phyloP scores from a whole-genome alignment of 257 asterid genomes.

The Datura wrightii region DNA sequence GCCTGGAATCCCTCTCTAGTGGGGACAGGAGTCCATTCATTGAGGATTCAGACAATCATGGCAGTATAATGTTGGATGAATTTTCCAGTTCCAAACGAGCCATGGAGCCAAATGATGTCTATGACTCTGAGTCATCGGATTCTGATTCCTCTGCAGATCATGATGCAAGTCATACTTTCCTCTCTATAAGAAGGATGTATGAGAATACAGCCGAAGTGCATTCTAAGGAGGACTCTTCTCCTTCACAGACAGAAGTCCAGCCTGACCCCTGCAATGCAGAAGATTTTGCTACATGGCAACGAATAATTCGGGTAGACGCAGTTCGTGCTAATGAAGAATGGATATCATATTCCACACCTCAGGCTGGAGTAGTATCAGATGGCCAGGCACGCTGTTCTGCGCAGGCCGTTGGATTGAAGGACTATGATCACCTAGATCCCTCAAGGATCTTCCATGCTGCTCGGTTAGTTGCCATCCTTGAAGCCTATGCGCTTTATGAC shows the following conservation, averaged over 20 bases:
- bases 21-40: conserved; percentile 42
- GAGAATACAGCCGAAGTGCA: conserved; percentile 45
- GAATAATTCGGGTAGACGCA: conserved; percentile 91
- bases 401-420: conserved; percentile 77
- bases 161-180: conserved; percentile 62
- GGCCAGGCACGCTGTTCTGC: conserved; percentile 66
- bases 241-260: conserved; percentile 42
- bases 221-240: conserved; percentile 36
- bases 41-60: conserved; percentile 38
- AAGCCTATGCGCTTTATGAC: conserved; percentile 84
- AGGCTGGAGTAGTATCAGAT: conserved; percentile 67
- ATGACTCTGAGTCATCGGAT: conserved; percentile 55
- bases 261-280: conserved; percentile 49
- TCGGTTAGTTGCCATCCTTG: conserved; percentile 84
- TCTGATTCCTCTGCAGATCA: conserved; percentile 68
- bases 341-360: conserved; percentile 69
- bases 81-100: conserved; percentile 40
- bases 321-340: conserved; percentile 82
- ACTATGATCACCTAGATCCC: conserved; percentile 76
- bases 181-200: conserved; percentile 46
- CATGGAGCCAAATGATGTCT: conserved; percentile 50
- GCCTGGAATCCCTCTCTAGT: conserved; percentile 49
- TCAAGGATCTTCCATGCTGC: conserved; percentile 79
- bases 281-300: conserved; percentile 81
- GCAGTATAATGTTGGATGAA: conserved; percentile 32